Evolutionary conservation across 345 rosid species (phyloP), one percentile per base, ranked within the genome.

Genomic region (Rhodamnia rubescens): DNA sequence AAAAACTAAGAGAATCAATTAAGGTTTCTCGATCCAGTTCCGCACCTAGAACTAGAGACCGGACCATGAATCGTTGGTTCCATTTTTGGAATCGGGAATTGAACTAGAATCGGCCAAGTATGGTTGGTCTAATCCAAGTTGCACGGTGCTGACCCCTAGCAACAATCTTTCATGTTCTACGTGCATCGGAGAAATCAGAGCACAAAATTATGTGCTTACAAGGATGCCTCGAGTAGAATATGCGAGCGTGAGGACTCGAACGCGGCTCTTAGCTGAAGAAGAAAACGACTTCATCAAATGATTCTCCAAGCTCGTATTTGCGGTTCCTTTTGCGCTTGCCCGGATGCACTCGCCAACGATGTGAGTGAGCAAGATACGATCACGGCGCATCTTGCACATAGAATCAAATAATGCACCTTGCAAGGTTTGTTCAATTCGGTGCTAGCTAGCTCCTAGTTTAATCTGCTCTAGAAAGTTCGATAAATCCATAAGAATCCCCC

Each of bases 51-150:
- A 64, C 0, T 4, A 32, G 22, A 32, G 16, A 16, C 1, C 4
- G 22, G 0, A 64, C 10, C 1, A 0, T 6, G 0, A 32, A 64
- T 32, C 32, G 78, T 0, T 1, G 21, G 22, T 16, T 16, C 44
- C 4, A 18, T 32, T 32, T 64, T 64, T 18, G 3, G 78, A 5
- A 0, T 32, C 24, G 10, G 8, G 44, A 64, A 32, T 6, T 2
- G 1, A 2, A 59, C 15, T 4, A 1, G 7, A 13, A 27, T 15
- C 4, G 6, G 5, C 18, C 8, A 4, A 22, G 24, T 32, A 32
- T 16, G 40, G 22, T 32, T 0, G 3, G 44, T 18, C 36, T 0
- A 1, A 0, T 32, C 6, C 0, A 11, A 11, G 2, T 32, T 64
- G 8, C 6, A 32, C 2, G 5, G 22, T 64, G 12, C 24, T 32